Evolutionary conservation across 75 land plant species (phyloP).

Genomic region (Chamaecyparis obtusa): DNA sequence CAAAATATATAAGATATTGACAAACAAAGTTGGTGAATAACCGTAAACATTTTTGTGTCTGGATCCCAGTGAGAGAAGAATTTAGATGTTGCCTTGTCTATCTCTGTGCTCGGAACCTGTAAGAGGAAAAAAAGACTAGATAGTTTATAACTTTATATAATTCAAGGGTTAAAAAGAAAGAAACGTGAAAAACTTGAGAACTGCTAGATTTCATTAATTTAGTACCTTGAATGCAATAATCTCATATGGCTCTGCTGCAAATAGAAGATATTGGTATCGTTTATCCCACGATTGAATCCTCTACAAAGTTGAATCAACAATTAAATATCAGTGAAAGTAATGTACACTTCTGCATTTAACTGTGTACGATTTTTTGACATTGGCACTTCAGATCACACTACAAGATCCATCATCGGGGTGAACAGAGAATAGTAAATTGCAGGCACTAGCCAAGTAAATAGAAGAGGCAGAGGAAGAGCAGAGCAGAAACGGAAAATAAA

Average conservation of each 20-base stretch:
- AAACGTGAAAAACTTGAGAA: not conserved
- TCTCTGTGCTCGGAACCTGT: slow-evolving; percentile 97
- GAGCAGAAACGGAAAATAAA: too few relatives aligned
- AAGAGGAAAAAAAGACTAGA: not conserved
- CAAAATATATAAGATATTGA: not conserved
- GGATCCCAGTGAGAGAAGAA: slow-evolving; percentile 99
- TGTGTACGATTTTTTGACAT: too few relatives aligned
- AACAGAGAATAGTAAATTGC: too few relatives aligned
- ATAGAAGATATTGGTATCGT: slow-evolving; percentile 85
- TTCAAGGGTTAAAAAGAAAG: not conserved
- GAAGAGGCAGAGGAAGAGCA: too few relatives aligned
- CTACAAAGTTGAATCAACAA: slow-evolving; percentile 32
- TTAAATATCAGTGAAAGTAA: not conserved
- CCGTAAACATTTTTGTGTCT: slow-evolving; percentile 95
- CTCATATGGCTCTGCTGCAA: slow-evolving; percentile 98
- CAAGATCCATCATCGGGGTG: too few relatives aligned
- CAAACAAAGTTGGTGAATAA: slow-evolving; percentile 21
- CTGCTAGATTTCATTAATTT: not conserved
- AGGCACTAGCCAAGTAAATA: too few relatives aligned
- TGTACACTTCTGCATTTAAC: not conserved
- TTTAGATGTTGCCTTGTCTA: slow-evolving; percentile 87
- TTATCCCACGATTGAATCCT: slow-evolving; percentile 77
- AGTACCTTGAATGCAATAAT: slow-evolving; percentile 92
- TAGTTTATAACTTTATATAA: not conserved
- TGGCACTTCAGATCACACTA: too few relatives aligned